Evolutionary conservation across 192 early-diverging fungal species (phyloP).

Genomic region (Entrophospora sp.): DNA sequence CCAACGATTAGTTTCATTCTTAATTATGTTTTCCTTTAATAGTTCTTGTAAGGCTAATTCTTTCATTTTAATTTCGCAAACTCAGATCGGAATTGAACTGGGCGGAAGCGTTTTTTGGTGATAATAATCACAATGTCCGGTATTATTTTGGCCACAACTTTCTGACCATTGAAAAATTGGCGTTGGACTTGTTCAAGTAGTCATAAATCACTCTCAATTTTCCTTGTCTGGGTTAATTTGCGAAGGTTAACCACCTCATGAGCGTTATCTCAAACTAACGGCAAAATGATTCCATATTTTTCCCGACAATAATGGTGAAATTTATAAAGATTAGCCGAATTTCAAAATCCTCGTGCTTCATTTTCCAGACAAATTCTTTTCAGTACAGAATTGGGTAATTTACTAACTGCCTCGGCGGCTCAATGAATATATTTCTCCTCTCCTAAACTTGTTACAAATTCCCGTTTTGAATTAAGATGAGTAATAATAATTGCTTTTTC

Average conservation of each 20-base stretch:
- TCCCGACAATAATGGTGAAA: background rate
- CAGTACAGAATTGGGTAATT: background rate
- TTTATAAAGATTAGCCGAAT: constrained; percentile 7
- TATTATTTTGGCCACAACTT: background rate
- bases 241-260: background rate
- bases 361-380: background rate
- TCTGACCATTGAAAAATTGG: constrained; percentile 2
- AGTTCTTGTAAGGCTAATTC: background rate
- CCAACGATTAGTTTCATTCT: constrained; percentile 7
- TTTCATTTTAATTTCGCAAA: constrained; percentile 2
- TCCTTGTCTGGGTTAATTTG: background rate
- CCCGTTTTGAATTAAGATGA: background rate
- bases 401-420: background rate
- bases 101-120: background rate
- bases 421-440: background rate
- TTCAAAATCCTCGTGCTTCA: background rate
- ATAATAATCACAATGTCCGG: constrained; percentile 5
- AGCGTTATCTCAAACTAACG: background rate
- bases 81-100: background rate
- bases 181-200: background rate
- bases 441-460: background rate
- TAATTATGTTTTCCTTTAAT: background rate
- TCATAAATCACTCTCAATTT: background rate
- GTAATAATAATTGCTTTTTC: background rate
- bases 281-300: background rate